These are phyloP conservation scores for Acacia pycnantha DNA, from an alignment of 331 rosid species.

Conservation along the genomic window DNA sequence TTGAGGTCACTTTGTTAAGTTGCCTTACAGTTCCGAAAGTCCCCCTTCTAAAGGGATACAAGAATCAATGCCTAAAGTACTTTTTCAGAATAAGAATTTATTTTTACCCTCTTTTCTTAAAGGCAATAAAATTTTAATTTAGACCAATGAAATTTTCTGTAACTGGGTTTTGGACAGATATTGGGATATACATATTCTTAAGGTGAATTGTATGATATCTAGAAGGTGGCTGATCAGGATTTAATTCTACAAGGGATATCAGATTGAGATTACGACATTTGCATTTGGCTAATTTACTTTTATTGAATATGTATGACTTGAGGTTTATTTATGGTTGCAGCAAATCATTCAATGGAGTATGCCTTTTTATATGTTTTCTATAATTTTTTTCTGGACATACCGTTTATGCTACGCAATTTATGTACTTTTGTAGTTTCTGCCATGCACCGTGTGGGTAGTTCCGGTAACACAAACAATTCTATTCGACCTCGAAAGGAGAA, in stretches of 20 bases:
- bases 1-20: not conserved
- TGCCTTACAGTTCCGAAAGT: not conserved
- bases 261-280: not conserved
- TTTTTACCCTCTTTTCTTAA: not conserved
- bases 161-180: not conserved
- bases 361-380: conserved; percentile 9
- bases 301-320: not conserved
- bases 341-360: not conserved
- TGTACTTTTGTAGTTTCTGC: conserved; percentile 47
- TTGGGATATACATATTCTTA: not conserved
- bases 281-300: not conserved
- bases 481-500: conserved; percentile 94
- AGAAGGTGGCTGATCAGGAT: not conserved
- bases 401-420: conserved; percentile 14
- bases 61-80: not conserved
- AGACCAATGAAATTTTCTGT: not conserved
- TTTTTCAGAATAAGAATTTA: not conserved
- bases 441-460: conserved; percentile 99
- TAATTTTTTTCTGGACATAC: conserved; percentile 13
- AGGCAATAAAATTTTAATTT: not conserved
- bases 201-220: not conserved
- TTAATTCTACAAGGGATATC: not conserved
- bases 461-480: conserved; percentile 83
- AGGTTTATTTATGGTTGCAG: not conserved
- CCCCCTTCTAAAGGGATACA: not conserved